Evolutionary conservation across 2,329 filamentous ascomycete species (phyloP), one percentile per base, ranked within the genome.

Genomic region (Plenodomus lindquistii): DNA sequence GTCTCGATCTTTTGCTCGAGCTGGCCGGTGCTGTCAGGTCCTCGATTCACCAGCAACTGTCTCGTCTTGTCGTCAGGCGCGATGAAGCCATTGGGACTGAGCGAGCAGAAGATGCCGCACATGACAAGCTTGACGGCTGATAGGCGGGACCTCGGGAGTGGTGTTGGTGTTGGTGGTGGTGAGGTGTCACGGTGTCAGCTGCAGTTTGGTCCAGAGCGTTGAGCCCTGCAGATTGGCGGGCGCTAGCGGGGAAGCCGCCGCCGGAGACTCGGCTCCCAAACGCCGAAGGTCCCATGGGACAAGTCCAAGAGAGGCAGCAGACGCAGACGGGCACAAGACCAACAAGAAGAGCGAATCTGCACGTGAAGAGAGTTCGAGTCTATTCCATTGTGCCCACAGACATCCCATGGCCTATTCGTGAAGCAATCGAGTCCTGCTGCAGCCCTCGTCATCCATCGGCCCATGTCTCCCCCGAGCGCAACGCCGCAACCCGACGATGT

Each of bases 71-170:
- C 13, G 35, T 69, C 60, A 5, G 69, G 67, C 3, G 27, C 38
- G 37, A 66, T 42, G 40, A 63, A 52, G 24, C 29, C 53, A 46
- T 57, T 38, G 41, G 51, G 58, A 55, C 73, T 73, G 55, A 81
- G 66, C 16, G 77, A 79, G 65, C 77, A 80, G 66, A 77, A 81
- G 52, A 81, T 82, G 58, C 79, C 80, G 54, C 71, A 73, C 71
- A 72, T 73, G 48, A 40, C 40, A 43, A 37, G 39, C 20, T 16
- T 37, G 24, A 19, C n/a, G 16, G 18, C 4, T 16, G 19, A 21
- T 36, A 19, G 49, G 37, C 34, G 42, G 40, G 21, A 16, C 45
- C 35, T 55, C 35, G 48, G 48, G 51, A 50, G 42, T 27, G 48
- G 48, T 46, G 35, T 50, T 20, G 50, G 54, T 50, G 44, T 47